Base-by-base conservation (phyloP, 345 rosid species). In the Gossypioides kirkii region DNA sequence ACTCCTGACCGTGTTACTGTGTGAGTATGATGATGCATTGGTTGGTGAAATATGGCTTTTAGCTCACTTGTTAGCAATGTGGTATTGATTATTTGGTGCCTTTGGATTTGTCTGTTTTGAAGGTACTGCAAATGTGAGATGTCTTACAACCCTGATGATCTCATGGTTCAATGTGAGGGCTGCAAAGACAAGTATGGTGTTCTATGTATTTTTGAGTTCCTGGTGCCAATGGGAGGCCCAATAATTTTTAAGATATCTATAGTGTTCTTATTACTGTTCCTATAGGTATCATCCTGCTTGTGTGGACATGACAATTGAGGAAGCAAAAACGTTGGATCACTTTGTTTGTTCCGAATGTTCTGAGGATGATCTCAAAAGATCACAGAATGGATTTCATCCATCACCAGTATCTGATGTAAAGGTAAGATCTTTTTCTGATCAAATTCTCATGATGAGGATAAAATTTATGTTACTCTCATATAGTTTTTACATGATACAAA, bases 121-220 rank as follows among this genome's bases (percentile, higher is more conserved):
- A 93, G 98, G 84, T 93, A 90, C 73, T 93, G 98, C 86, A 90
- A 84, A 79, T 93, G 98, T 72, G 92, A 89, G 86, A 90, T 91
- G 96, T 97, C 98, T 1, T 88, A 93, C 82, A 93, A 93, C 78
- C 98, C 98, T 4, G 98, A 93, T 82, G 89, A 86, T 76, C 91
- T 93, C 52, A 91, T 91, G 97, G 98, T 91, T 78, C 97, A 89
- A 60, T 93, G 98, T 38, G 97, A 93, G 75, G 91, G 91, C 9
- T 93, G 98, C 88, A 93, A 84, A 75, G 97, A 93, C 87, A 91
- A 97, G 98, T 93, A 93, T 77, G 50, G 46, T 72, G 50, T 61
- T 69, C n/a, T 71, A 17, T 45, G 20, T 63, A 45, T 62, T 62
- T 38, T n/a, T 38, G 46, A n/a, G 41, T 63, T 63, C 23, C 23